Conservation (phyloP, 1,284 basidiomycete species). For the Butyriboletus regius region DNA sequence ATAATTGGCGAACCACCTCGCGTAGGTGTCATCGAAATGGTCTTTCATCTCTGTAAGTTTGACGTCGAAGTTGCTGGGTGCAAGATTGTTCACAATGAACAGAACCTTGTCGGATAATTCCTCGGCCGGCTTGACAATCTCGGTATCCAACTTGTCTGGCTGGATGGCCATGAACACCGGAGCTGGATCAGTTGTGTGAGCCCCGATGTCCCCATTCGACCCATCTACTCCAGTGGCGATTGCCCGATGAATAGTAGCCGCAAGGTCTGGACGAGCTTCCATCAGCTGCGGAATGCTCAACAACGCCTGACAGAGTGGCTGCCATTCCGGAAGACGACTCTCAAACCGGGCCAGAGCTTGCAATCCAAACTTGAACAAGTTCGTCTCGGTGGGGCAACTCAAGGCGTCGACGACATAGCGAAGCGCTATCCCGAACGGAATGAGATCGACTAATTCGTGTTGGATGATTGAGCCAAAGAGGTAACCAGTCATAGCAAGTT, state of each 20-base stretch:
- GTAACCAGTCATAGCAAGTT: constrained; percentile 92
- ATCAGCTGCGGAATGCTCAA: constrained; percentile 81
- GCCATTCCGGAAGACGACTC: constrained; percentile 84
- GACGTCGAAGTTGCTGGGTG: constrained; percentile 84
- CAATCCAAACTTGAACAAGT: constrained; percentile 92
- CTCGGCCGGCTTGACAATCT: constrained; percentile 70
- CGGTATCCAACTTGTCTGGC: constrained; percentile 56
- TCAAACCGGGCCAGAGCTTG: constrained; percentile 88
- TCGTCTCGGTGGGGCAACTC: constrained; percentile 81
- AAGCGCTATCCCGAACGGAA: constrained; percentile 93
- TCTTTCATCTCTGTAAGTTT: constrained; percentile 80
- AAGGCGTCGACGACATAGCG: constrained; percentile 95
- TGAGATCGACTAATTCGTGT: constrained; percentile 86
- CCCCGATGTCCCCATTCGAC: constrained; percentile 36
- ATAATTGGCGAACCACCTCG: constrained; percentile 96
- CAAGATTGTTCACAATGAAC: constrained; percentile 97
- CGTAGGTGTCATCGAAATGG: constrained; percentile 72
- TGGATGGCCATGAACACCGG: constrained; percentile 69
- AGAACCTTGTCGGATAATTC: constrained; percentile 89
- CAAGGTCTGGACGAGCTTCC: constrained; percentile 83
- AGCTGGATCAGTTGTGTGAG: constrained; percentile 38
- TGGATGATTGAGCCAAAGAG: constrained; percentile 96
- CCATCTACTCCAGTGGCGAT: constrained; percentile 50
- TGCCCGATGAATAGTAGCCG: constrained; percentile 64
- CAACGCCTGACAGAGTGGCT: constrained; percentile 84